Base-by-base conservation (phyloP, 2,329 filamentous ascomycete genomes). In the Exophiala alcalophila region DNA sequence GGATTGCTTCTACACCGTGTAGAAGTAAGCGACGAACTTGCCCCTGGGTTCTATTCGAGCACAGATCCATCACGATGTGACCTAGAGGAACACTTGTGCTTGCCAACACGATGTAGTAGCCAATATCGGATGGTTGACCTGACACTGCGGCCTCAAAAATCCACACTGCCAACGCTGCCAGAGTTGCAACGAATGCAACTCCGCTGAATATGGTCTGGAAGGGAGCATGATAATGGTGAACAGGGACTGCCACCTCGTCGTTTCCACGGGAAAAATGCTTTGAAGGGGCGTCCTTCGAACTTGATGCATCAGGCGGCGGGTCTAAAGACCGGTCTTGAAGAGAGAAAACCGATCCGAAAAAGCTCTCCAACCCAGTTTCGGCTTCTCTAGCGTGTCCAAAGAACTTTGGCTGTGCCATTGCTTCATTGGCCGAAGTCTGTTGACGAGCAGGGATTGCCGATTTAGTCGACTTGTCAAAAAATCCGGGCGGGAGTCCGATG, bases 261-360 rank as follows among this genome's bases (percentile, higher is more conserved):
- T n/a, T n/a, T n/a, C n/a, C n/a, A n/a, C n/a, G n/a, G n/a, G n/a
- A n/a, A n/a, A n/a, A n/a, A n/a, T n/a, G n/a, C n/a, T n/a, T n/a
- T n/a, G n/a, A n/a, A n/a, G n/a, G n/a, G n/a, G n/a, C n/a, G n/a
- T n/a, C n/a, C n/a, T n/a, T n/a, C n/a, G n/a, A n/a, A n/a, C n/a
- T n/a, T n/a, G n/a, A n/a, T n/a, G n/a, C n/a, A n/a, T n/a, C n/a
- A n/a, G n/a, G n/a, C n/a, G 28, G 12, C 5, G 7, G 30, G 6
- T 34, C 20, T n/a, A 34, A 20, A 19, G 37, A 43, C 16, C 24
- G 34, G 28, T 52, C 49, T 29, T 45, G 40, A 2, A 66, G 52
- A 26, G 60, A 67, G 41, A 73, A 73, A 3, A 69, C 61, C 19
- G 59, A 59, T 33, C 69, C 65, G 54, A 73, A 72, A 16, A 73